These are phyloP conservation scores for Eimeria falciformis DNA, from an alignment of 169 alveolate genomes.

Conservation along the genomic window DNA sequence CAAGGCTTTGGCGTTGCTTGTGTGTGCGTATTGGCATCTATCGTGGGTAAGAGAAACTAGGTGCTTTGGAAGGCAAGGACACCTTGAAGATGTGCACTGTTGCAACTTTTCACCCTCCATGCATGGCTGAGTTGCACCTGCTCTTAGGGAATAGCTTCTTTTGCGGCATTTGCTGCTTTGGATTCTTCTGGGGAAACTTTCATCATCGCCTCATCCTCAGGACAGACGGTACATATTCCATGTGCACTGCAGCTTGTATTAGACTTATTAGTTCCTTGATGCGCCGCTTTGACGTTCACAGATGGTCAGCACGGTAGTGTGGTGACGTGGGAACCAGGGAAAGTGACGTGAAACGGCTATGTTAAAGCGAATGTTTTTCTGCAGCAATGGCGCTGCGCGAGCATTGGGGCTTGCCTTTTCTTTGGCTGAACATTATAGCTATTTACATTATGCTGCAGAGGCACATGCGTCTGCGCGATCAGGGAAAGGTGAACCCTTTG, in stretches of 20 bases:
- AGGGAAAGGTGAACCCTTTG: not conserved
- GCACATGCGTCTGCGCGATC: not conserved
- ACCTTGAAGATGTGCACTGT: too few relatives aligned
- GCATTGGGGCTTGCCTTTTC: slow-evolving; percentile 82
- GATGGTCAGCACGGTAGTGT: too few relatives aligned
- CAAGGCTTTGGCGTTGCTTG: slow-evolving; percentile 64
- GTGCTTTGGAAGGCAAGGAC: not conserved
- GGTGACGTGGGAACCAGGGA: too few relatives aligned
- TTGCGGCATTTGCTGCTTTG: slow-evolving; percentile 78
- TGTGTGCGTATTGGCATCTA: slow-evolving; percentile 27
- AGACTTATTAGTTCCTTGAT: too few relatives aligned
- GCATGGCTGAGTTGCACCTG: not conserved
- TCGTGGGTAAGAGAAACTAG: not conserved
- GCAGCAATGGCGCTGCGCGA: slow-evolving; percentile 81
- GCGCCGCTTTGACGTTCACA: too few relatives aligned
- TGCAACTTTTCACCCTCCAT: not conserved
- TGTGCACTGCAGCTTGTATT: too few relatives aligned
- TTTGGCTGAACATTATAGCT: slow-evolving; percentile 77
- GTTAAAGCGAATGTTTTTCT: not conserved
- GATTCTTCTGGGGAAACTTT: slow-evolving; percentile 79
- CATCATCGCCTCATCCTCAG: slow-evolving; percentile 76
- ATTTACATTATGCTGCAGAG: not conserved
- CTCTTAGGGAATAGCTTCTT: slow-evolving; percentile 61
- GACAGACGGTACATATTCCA: slow-evolving; percentile 39
- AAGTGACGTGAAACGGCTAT: too few relatives aligned